phyloP scores from a whole-genome alignment of 148 eudicot genomes.

The Cornus florida region DNA sequence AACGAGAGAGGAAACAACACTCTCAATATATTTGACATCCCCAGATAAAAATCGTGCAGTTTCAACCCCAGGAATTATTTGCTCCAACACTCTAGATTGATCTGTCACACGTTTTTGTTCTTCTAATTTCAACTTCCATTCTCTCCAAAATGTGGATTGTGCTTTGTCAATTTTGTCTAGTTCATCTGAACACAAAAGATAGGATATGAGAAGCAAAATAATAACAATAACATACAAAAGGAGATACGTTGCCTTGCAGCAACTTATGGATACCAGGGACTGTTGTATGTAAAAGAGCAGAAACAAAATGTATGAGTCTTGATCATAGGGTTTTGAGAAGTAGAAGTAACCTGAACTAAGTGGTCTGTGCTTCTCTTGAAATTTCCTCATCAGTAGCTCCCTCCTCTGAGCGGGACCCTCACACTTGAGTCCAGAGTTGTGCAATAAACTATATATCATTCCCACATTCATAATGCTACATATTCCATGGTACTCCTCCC shows the following conservation, averaged over 20 bases:
- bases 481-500: slow-evolving; percentile 75
- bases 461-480: slow-evolving; percentile 95
- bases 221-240: slow-evolving; percentile 14
- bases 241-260: neutral
- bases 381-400: slow-evolving; percentile 61
- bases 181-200: slow-evolving; percentile 53
- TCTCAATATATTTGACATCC: slow-evolving; percentile 64
- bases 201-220: slow-evolving; percentile 18
- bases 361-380: slow-evolving; percentile 58
- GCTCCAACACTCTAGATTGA: slow-evolving; percentile 77
- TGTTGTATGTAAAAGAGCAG: slow-evolving; percentile 6
- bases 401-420: slow-evolving; percentile 73
- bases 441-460: slow-evolving; percentile 82
- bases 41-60: slow-evolving; percentile 75
- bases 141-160: slow-evolving; percentile 95
- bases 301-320: neutral
- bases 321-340: neutral
- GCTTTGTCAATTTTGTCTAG: slow-evolving; percentile 63
- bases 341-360: slow-evolving; percentile 62
- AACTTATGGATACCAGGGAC: neutral
- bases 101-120: slow-evolving; percentile 84
- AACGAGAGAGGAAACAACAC: slow-evolving; percentile 56
- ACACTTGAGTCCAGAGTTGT: slow-evolving; percentile 61
- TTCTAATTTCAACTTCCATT: slow-evolving; percentile 88
- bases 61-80: slow-evolving; percentile 91